Conservation (phyloP, 2,329 filamentous ascomycete genomes). For the Xylaria arbuscula region DNA sequence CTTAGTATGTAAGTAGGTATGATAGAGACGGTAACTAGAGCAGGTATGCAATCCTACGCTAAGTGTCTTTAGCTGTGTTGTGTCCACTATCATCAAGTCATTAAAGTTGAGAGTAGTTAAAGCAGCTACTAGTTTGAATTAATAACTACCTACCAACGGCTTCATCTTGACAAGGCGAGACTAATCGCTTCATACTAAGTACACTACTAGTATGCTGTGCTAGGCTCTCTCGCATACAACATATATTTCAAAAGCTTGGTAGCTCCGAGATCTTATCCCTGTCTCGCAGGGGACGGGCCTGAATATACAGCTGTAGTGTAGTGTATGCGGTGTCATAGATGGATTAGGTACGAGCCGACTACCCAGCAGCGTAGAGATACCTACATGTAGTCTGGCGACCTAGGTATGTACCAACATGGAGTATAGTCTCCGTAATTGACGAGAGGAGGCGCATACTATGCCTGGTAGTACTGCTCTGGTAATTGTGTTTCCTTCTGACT, state of each 20-base stretch:
- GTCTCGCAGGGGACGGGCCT: neutral
- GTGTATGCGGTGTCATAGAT: slow-evolving; percentile 11
- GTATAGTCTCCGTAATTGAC: neutral
- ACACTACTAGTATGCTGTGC: slow-evolving; percentile 11
- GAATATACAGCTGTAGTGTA: slow-evolving; percentile 3
- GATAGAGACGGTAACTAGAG: neutral
- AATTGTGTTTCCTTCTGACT: slow-evolving; percentile 8
- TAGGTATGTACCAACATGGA: neutral
- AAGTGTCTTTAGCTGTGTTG: neutral
- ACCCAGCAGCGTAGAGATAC: neutral
- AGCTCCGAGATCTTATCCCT: slow-evolving; percentile 9
- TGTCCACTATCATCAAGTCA: neutral
- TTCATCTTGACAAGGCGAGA: neutral
- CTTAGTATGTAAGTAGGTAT: too few relatives aligned
- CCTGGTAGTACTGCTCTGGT: neutral
- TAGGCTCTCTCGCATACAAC: slow-evolving; percentile 1
- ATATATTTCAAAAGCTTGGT: slow-evolving; percentile 14
- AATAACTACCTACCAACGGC: neutral
- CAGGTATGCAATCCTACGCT: neutral
- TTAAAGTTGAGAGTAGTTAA: neutral
- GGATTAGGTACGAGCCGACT: slow-evolving; percentile 20
- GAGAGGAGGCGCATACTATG: neutral
- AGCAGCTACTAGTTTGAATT: neutral
- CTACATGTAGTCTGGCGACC: neutral
- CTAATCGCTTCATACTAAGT: slow-evolving; percentile 1